A percentile compares a stretch with the other conserved stretches of the same genome.
Evolutionary conservation across 352 stramenopile genomes (phyloP).

Genomic region (Phytopythium kandeliae): DNA sequence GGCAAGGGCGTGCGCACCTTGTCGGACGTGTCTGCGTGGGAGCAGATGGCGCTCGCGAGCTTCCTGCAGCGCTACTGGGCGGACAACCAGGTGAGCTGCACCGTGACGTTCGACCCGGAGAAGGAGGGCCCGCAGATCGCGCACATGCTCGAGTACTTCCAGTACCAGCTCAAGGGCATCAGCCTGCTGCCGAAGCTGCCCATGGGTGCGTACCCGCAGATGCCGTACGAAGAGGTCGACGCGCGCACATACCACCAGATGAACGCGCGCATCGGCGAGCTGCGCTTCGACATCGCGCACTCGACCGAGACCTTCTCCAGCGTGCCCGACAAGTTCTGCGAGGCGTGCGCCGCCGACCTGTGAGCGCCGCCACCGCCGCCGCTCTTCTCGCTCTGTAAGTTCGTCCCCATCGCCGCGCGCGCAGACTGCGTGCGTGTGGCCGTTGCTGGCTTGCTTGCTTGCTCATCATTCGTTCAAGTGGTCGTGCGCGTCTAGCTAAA

Average conservation of each 20-base stretch:
- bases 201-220: slow-evolving; percentile 85
- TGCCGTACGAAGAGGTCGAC: slow-evolving; percentile 90
- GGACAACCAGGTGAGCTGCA: slow-evolving; percentile 94
- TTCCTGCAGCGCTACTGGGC: slow-evolving; percentile 93
- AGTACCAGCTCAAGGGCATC: slow-evolving; percentile 94
- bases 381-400: no score
- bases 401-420: no score
- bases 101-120: slow-evolving; percentile 90
- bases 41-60: slow-evolving; percentile 88
- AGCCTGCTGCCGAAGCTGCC: slow-evolving; percentile 82
- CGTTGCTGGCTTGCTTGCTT: no score
- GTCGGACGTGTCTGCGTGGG: slow-evolving; percentile 86
- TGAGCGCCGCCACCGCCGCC: no score
- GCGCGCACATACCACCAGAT: slow-evolving; percentile 56
- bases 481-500: no score
- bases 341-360: slow-evolving; percentile 29
- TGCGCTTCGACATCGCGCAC: slow-evolving; percentile 35
- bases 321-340: slow-evolving; percentile 56
- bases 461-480: no score
- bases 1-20: slow-evolving; percentile 84
- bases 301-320: slow-evolving; percentile 24
- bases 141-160: slow-evolving; percentile 87
- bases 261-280: slow-evolving; percentile 28
- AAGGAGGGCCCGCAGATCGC: slow-evolving; percentile 75
- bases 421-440: no score